Percentiles rank a stretch among this genome's conserved stretches.
Conservation (phyloP, 352 stramenopile species). For the Plasmopara halstedii region DNA sequence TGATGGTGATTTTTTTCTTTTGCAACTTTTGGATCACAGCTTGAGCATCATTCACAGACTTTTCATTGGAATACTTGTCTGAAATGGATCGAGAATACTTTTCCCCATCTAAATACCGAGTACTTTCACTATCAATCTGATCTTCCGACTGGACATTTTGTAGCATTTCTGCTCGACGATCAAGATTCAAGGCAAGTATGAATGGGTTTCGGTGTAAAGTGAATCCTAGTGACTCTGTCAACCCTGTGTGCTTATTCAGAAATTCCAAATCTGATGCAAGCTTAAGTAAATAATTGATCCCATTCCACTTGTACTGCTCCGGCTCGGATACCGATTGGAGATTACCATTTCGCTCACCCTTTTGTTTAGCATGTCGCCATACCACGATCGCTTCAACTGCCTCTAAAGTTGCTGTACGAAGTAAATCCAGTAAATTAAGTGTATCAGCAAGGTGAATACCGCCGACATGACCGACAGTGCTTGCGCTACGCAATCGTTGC, state of each 20-base stretch:
- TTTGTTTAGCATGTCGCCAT: conserved; percentile 44
- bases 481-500: conserved; percentile 53
- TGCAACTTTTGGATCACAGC: conserved; percentile 19
- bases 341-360: not conserved
- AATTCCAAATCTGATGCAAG: conserved; percentile 87
- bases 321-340: conserved; percentile 4
- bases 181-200: conserved; percentile 72
- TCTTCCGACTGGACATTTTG: not conserved
- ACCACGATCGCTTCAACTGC: conserved; percentile 72
- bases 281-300: conserved; percentile 89
- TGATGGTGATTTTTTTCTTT: conserved; percentile 56
- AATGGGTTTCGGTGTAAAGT: conserved; percentile 84
- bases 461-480: conserved; percentile 29
- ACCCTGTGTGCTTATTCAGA: conserved; percentile 59
- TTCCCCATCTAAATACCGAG: conserved; percentile 48
- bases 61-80: conserved; percentile 1
- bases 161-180: conserved; percentile 31
- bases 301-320: conserved; percentile 82
- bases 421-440: conserved; percentile 80
- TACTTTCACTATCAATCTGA: conserved; percentile 10
- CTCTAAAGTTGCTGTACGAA: conserved; percentile 83
- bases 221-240: conserved; percentile 85
- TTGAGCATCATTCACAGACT: conserved; percentile 11
- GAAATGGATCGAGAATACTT: conserved; percentile 26
- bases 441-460: conserved; percentile 57